Evolutionary conservation across 2,329 filamentous ascomycete species (phyloP), one percentile per base, ranked within the genome.

Genomic region (Aspergillus flavus): DNA sequence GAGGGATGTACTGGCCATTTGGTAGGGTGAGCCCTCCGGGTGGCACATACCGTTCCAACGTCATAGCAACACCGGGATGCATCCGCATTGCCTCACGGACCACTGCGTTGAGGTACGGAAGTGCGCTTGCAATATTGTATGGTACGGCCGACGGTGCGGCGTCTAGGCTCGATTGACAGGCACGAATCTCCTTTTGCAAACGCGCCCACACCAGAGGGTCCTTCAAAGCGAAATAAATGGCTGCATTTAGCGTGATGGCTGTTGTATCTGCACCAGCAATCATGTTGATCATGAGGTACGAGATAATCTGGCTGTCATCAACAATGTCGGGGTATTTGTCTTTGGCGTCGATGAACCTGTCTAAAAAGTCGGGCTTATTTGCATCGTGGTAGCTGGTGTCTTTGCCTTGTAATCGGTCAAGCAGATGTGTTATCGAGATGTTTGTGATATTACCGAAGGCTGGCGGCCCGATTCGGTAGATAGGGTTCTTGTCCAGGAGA

Each of bases 31-130:
- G 65, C 0, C 72, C 72, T n/a, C 61, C 67, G 16, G 66, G 61
- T 1, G 84, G 84, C 0, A 83, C 84, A 0, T 82, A 71, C 1
- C 85, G 82, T 69, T 86, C 83, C 19, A 86, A 81, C 0, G 80
- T 70, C 66, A 85, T 78, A 11, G 77, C 80, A 2, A 85, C 75
- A 2, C 76, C 78, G 1, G 85, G 83, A 65, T 85, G 82, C 12
- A 85, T 71, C 3, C 85, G 79, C 65, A 83, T 72, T 0, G 81
- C 76, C 71, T 88, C 86, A 23, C 80, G 82, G 23, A 87, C 77
- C 2, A 84, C 80, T 3, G 84, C 84, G 50, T 83, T 77, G 11
- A 87, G 79, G 68, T 85, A 85, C 0, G 72, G 70, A 0, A 73
- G 58, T 10, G 61, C 59, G 9, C 66, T 66, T 21, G 72, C 67